Conservation (phyloP, 805 yeast species). For the Candida sphagnicola region DNA sequence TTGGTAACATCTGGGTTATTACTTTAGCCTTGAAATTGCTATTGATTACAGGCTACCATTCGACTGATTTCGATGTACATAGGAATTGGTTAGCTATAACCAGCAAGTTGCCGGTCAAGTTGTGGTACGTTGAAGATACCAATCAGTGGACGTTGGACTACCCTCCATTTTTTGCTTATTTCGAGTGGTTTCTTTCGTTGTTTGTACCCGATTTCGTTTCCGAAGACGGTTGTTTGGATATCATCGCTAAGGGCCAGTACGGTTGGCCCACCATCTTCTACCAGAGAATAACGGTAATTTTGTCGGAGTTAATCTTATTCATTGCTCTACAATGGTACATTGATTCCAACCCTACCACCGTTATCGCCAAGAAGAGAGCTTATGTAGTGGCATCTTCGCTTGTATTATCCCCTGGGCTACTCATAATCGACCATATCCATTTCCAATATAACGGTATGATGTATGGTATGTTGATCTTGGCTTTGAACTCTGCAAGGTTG, state of each 20-base stretch:
- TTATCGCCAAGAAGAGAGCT: conserved; percentile 42
- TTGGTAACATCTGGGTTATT: conserved; percentile 34
- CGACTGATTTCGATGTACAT: conserved; percentile 97
- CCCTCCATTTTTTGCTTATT: conserved; percentile 97
- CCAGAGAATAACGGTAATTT: conserved; percentile 78
- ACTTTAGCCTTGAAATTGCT: conserved; percentile 31
- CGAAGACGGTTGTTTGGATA: conserved; percentile 73
- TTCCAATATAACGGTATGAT: conserved; percentile 96
- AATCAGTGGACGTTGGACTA: conserved; percentile 94
- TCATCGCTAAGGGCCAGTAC: conserved; percentile 61
- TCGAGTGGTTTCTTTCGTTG: conserved; percentile 76
- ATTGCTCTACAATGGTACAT: conserved; percentile 69
- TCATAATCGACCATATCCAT: conserved; percentile 91
- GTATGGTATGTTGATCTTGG: conserved; percentile 75
- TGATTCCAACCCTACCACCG: conserved; percentile 34
- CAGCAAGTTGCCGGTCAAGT: conserved; percentile 58
- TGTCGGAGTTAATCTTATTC: conserved; percentile 70
- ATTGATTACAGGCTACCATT: conserved; percentile 64
- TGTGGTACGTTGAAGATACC: conserved; percentile 82
- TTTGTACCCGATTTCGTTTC: conserved; percentile 62
- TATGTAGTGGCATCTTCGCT: conserved; percentile 80
- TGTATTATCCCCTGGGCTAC: conserved; percentile 82
- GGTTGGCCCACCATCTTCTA: conserved; percentile 77
- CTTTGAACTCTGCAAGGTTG: conserved; percentile 68
- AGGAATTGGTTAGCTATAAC: conserved; percentile 97